Conservation (phyloP, 2,329 filamentous ascomycete species). For the Colletotrichum karsti region DNA sequence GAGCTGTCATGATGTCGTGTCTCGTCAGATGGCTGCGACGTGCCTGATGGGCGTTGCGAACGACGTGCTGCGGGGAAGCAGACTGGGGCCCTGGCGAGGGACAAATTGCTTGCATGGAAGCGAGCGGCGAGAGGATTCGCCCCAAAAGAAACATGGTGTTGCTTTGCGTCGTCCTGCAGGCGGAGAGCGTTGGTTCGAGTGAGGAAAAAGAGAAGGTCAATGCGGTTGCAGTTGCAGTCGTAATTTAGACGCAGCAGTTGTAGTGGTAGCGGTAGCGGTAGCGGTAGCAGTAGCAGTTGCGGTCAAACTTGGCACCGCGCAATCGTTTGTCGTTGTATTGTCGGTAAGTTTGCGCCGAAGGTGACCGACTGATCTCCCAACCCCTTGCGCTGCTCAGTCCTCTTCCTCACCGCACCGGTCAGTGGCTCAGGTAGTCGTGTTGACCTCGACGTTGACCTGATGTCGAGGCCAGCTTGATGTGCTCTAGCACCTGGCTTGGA, state of each 20-base stretch:
- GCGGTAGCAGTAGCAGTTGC: background rate
- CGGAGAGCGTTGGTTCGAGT: background rate
- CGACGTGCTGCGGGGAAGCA: background rate
- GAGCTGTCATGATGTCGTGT: slow-evolving; percentile 20
- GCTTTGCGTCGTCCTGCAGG: background rate
- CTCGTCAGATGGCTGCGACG: slow-evolving; percentile 12
- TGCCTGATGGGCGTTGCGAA: background rate
- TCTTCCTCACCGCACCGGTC: slow-evolving; percentile 4
- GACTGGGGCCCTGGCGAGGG: background rate
- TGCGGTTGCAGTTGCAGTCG: slow-evolving; percentile 5
- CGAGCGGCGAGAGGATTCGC: slow-evolving; percentile 1
- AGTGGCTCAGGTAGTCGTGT: slow-evolving; percentile 1
- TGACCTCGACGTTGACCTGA: background rate
- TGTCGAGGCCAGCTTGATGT: background rate
- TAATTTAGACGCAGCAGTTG: no score
- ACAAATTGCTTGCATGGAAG: slow-evolving; percentile 28
- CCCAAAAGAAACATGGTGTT: background rate
- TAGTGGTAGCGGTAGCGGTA: slow-evolving; percentile 2
- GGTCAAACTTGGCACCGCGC: background rate
- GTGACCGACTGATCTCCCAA: background rate
- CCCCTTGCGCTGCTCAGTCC: background rate
- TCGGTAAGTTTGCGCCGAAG: background rate
- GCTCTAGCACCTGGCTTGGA: background rate
- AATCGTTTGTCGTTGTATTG: background rate
- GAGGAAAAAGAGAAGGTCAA: background rate